Base-by-base conservation (phyloP, 345 rosid genomes). In the Draba incana region DNA sequence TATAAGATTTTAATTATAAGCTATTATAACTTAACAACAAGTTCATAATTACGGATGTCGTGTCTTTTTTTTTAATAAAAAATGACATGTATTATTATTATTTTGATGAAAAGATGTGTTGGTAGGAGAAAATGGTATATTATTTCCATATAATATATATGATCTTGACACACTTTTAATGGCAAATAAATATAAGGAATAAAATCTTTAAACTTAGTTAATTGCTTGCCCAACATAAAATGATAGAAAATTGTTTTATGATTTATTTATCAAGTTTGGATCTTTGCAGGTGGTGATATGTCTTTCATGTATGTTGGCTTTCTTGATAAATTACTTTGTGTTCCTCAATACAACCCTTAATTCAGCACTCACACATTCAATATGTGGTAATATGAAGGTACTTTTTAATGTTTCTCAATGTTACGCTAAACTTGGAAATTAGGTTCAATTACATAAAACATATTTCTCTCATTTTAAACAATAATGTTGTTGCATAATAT, bases 301-400 rank as follows among this genome's bases (percentile, higher is more conserved):
- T 61, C 69, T 82, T 46, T 88, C 92, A 62, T 86, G 92, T 68
- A 24, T 79, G 49, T 70, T 85, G 84, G 96, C 93, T 57, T 87
- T 87, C 81, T 72, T 79, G 64, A 82, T 87, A 77, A 83, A 85
- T 43, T 89, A 87, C 79, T 75, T 37, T 4, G 87, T 85, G 52
- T 81, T 87, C 64, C 76, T 87, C 70, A 89, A 89, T 69, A 89
- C 91, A 53, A 81, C 85, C 62, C 84, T 87, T 48, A 89, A 89
- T 75, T 89, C 93, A 56, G 90, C 86, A 3, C 83, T 85, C 30
- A 79, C 91, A 11, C 86, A 89, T 83, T 82, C 89, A 61, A 83
- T 87, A 38, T 87, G 83, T 28, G 96, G 96, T 33, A 89, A 89
- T 72, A 51, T 87, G 63, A 89, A 87, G 89, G 93, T 89, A 57